A percentile compares a stretch with the other conserved stretches of the same genome.
Evolutionary conservation across 1,139 yeast genomes (phyloP).

Genomic region (Wickerhamomyces sp.): DNA sequence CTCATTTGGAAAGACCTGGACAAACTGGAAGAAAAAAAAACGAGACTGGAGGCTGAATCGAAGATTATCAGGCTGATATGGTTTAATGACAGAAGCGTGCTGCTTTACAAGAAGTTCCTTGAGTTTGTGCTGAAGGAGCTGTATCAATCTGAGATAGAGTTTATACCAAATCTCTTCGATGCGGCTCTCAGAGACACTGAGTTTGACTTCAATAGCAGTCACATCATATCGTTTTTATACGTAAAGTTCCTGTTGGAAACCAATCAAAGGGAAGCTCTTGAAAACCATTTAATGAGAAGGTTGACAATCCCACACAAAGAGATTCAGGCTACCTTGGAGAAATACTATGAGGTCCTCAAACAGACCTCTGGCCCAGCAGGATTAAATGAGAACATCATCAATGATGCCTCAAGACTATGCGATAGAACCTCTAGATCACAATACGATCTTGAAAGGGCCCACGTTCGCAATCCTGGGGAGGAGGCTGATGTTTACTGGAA

Average conservation of each 20-base stretch:
- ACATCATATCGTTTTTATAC: neutral
- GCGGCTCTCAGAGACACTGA: neutral
- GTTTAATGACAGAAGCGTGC: neutral
- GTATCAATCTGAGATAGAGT: neutral
- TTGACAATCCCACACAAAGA: conserved; percentile 33
- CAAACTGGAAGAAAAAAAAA: neutral
- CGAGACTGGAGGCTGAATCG: neutral
- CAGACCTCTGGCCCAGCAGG: conserved; percentile 22
- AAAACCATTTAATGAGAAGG: conserved; percentile 28
- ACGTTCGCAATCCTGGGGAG: conserved; percentile 28
- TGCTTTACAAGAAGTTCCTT: neutral
- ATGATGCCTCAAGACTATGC: conserved; percentile 30
- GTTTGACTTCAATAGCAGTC: neutral
- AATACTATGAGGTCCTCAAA: conserved; percentile 33
- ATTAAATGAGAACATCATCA: conserved; percentile 31
- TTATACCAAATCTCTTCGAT: neutral
- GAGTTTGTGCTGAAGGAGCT: neutral
- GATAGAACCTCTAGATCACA: conserved; percentile 26
- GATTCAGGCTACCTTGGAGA: conserved; percentile 34
- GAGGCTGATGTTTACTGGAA: conserved; percentile 28
- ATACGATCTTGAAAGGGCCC: conserved; percentile 20
- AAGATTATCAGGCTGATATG: neutral
- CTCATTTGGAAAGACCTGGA: neutral
- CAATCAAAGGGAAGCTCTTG: conserved; percentile 14
- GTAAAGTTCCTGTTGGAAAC: neutral